Conservation (phyloP, 2,329 filamentous ascomycete genomes). For the Beauveria medogensis region DNA sequence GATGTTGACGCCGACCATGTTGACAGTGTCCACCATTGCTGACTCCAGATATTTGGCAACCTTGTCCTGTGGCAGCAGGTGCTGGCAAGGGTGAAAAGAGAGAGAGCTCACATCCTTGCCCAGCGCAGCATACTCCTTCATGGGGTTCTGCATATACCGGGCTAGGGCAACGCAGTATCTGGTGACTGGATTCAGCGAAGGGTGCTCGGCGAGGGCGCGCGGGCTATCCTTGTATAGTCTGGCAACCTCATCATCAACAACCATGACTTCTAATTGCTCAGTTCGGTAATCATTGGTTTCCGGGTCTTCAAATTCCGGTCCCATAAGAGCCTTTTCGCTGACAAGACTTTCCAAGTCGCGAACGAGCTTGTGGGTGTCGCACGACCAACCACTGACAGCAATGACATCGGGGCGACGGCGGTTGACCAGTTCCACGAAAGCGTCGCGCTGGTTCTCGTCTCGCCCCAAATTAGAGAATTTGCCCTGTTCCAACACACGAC, state of each 20-base stretch:
- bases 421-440: slow-evolving; percentile 71
- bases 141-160: slow-evolving; percentile 86
- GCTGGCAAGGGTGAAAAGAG: slow-evolving; percentile 82
- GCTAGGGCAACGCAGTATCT: slow-evolving; percentile 87
- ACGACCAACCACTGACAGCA: slow-evolving; percentile 79
- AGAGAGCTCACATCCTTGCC: slow-evolving; percentile 82
- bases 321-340: slow-evolving; percentile 65
- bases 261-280: slow-evolving; percentile 77
- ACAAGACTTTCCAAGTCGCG: slow-evolving; percentile 75
- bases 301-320: slow-evolving; percentile 71
- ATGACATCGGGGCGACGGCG: slow-evolving; percentile 83
- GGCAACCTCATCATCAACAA: slow-evolving; percentile 96
- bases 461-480: slow-evolving; percentile 72
- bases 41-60: slow-evolving; percentile 80
- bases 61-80: slow-evolving; percentile 80
- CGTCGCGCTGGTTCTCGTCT: slow-evolving; percentile 58
- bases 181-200: slow-evolving; percentile 67
- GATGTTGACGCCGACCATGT: slow-evolving; percentile 89
- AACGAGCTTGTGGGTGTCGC: slow-evolving; percentile 77
- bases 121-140: slow-evolving; percentile 93
- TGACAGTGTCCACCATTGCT: slow-evolving; percentile 98
- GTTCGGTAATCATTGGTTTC: slow-evolving; percentile 68
- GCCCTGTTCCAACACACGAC: slow-evolving; percentile 79
- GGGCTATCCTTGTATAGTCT: slow-evolving; percentile 88
- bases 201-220: slow-evolving; percentile 71